Evolutionary conservation across 192 early-diverging fungal species (phyloP), one percentile per base, ranked within the genome.

Genomic region (Backusella tarrabulga): DNA sequence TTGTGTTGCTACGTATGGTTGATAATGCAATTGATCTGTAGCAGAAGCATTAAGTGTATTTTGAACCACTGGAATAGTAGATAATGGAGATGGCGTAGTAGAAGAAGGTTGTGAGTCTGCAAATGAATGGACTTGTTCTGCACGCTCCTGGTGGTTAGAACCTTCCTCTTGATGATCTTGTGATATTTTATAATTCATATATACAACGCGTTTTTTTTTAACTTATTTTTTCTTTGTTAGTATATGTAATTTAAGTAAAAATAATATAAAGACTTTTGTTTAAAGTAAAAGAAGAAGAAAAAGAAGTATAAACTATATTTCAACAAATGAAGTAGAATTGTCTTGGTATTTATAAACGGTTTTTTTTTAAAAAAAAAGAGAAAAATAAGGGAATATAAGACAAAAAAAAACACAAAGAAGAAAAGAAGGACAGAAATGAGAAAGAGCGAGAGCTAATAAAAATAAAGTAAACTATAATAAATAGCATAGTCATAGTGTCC

Each of bases 391-490:
- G 14, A 50, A 50, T 50, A 19, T 50, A 19, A 17, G 19, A 50
- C 38, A 56, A 44, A 19, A 19, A 46, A 50, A 26, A 60, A 26
- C 38, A 50, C 12, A 60, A 26, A 60, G 4, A 60, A 14, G 11
- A 60, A 56, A 56, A 56, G 52, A 56, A 56, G 23, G 52, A 21
- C 17, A 9, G 52, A 8, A 56, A 54, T 21, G n/a, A 54, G 3
- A 54, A 54, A 54, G 23, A 54, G 52, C 15, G 42, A 44, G n/a
- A 54, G 52, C n/a, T 54, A 54, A 54, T 54, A 54, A 54, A 54
- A 56, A 56, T 56, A 21, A 56, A 56, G 23, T 56, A 60, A 60
- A 9, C 56, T 63, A 63, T 63, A 63, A 63, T 63, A 29, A 63
- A 63, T 29, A 63, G 56, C 23, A 63, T 11, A 63, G 56, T 29